phyloP scores from a whole-genome alignment of 345 rosid genomes.

The Camelina hispida region DNA sequence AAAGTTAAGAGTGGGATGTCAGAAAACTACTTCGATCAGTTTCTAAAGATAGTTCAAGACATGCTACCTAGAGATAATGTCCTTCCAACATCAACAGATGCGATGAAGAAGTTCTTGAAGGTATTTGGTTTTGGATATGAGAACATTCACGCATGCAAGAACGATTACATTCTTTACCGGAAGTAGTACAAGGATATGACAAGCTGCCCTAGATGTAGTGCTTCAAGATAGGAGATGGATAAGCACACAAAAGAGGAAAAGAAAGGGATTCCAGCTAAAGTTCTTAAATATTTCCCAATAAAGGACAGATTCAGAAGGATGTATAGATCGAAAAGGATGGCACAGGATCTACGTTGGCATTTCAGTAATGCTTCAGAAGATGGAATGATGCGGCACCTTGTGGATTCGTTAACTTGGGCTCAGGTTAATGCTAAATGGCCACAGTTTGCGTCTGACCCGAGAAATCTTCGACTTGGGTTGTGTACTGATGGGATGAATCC shows the following conservation, averaged over 20 bases:
- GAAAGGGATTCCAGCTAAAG: not conserved
- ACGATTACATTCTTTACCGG: too few species aligned
- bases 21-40: not conserved
- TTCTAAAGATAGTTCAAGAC: not conserved
- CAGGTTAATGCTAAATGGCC: too few species aligned
- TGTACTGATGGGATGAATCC: too few species aligned
- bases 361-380: too few species aligned
- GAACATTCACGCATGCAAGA: not conserved
- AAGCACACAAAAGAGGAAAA: not conserved
- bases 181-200: too few species aligned
- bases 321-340: not conserved
- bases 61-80: not conserved
- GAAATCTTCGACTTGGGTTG: too few species aligned
- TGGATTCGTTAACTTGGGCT: too few species aligned
- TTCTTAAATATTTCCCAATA: not conserved
- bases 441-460: too few species aligned
- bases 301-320: not conserved
- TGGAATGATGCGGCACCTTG: too few species aligned
- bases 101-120: too few species aligned
- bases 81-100: too few species aligned
- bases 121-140: not conserved
- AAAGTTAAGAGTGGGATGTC: not conserved
- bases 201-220: not conserved
- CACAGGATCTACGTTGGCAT: too few species aligned
- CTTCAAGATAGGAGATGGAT: not conserved